phyloP scores from a whole-genome alignment of 106 monocot species.

The Dendrobium huoshanense region DNA sequence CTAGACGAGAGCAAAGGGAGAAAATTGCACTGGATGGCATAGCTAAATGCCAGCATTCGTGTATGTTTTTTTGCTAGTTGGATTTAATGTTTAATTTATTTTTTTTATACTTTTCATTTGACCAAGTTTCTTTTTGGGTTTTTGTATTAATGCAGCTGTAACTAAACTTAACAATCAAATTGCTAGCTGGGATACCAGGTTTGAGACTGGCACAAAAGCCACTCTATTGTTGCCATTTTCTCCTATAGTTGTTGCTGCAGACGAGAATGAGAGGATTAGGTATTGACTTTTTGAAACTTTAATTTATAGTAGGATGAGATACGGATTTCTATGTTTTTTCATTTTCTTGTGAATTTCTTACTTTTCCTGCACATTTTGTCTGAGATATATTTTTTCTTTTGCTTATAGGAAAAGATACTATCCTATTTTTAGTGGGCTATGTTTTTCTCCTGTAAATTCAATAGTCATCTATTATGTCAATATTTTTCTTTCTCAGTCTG shows the following conservation, averaged over 20 bases:
- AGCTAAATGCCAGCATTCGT: conserved; percentile 81
- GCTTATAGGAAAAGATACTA: neutral
- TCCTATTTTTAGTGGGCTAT: neutral
- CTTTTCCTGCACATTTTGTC: neutral
- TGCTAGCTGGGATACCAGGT: conserved; percentile 85
- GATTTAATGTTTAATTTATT: neutral
- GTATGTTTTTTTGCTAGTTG: conserved; percentile 35
- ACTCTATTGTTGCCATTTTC: conserved; percentile 71
- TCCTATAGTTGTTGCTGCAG: conserved; percentile 92
- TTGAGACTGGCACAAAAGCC: conserved; percentile 61
- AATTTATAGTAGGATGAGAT: neutral
- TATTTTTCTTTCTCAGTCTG: neutral
- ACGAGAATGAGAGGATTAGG: conserved; percentile 93
- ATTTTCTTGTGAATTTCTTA: neutral
- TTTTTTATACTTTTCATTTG: neutral
- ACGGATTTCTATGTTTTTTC: neutral
- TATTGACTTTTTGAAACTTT: conserved; percentile 13
- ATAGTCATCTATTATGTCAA: neutral
- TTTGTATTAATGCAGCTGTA: conserved; percentile 42
- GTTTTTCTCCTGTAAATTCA: neutral
- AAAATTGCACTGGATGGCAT: conserved; percentile 69
- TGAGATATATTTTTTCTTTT: neutral
- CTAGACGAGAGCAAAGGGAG: conserved; percentile 71
- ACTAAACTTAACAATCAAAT: conserved; percentile 76
- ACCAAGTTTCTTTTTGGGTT: conserved; percentile 3